phyloP scores from a whole-genome alignment of 352 stramenopile species.

The Pythium volutum region DNA sequence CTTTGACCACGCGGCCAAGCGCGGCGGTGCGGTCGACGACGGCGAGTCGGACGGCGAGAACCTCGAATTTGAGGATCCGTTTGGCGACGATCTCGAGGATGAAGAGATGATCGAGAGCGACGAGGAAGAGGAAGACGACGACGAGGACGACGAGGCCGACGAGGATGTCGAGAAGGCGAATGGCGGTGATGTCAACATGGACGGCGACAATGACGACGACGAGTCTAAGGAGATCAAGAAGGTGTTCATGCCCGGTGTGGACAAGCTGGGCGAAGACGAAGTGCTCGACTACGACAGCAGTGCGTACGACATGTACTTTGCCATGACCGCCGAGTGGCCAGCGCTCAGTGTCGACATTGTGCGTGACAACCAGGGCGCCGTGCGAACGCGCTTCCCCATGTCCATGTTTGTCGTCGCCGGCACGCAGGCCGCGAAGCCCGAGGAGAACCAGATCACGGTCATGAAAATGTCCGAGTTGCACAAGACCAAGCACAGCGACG shows the following conservation, averaged over 20 bases:
- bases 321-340: slow-evolving; percentile 97
- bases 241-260: slow-evolving; percentile 93
- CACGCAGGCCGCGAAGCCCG: slow-evolving; percentile 91
- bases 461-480: slow-evolving; percentile 98
- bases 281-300: slow-evolving; percentile 98
- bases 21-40: slow-evolving; percentile 37
- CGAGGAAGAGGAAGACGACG: slow-evolving; percentile 51
- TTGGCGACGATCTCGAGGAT: slow-evolving; percentile 88
- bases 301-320: slow-evolving; percentile 99
- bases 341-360: slow-evolving; percentile 98
- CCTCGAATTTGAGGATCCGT: slow-evolving; percentile 87
- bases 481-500: slow-evolving; percentile 88
- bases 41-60: slow-evolving; percentile 48
- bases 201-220: slow-evolving; percentile 62
- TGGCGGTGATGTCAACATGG: slow-evolving; percentile 65
- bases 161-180: slow-evolving; percentile 45
- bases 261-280: slow-evolving; percentile 90
- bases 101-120: slow-evolving; percentile 88
- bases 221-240: slow-evolving; percentile 63
- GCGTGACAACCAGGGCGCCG: slow-evolving; percentile 92
- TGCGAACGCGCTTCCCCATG: slow-evolving; percentile 94
- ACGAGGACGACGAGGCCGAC: slow-evolving; percentile 41
- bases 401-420: slow-evolving; percentile 95
- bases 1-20: slow-evolving; percentile 46
- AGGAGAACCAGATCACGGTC: slow-evolving; percentile 97